Evolutionary conservation across 2,329 filamentous ascomycete genomes (phyloP).

Genomic region (Pleurostoma richardsiae): DNA sequence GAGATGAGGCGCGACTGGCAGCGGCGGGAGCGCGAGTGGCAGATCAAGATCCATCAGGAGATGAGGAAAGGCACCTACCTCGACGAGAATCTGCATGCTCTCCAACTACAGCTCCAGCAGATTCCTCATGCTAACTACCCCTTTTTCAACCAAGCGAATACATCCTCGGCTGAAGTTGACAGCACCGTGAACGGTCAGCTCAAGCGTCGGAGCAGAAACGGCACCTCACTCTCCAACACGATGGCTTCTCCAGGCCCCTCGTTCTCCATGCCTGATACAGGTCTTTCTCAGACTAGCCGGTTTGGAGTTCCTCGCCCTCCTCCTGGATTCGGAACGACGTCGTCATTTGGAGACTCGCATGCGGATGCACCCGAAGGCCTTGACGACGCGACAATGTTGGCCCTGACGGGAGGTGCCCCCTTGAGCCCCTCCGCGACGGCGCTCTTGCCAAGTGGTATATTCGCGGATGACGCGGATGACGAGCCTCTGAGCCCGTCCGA

Average conservation of each 20-base stretch:
- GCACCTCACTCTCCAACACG: slow-evolving; percentile 39
- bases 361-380: slow-evolving; percentile 36
- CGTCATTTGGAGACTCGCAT: slow-evolving; percentile 46
- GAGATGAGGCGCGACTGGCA: slow-evolving; percentile 54
- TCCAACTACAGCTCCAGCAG: slow-evolving; percentile 40
- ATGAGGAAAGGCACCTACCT: slow-evolving; percentile 40
- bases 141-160: slow-evolving; percentile 39
- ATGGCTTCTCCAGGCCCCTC: slow-evolving; percentile 34
- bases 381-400: slow-evolving; percentile 58
- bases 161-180: slow-evolving; percentile 43
- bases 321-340: slow-evolving; percentile 41
- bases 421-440: slow-evolving; percentile 74
- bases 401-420: slow-evolving; percentile 59
- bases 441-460: slow-evolving; percentile 64
- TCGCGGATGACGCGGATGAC: slow-evolving; percentile 55
- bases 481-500: slow-evolving; percentile 41
- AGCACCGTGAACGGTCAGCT: slow-evolving; percentile 29
- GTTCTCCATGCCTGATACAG: slow-evolving; percentile 23
- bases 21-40: slow-evolving; percentile 45
- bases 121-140: slow-evolving; percentile 22
- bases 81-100: slow-evolving; percentile 39
- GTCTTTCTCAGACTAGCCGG: slow-evolving; percentile 2
- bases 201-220: slow-evolving; percentile 42
- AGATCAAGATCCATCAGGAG: slow-evolving; percentile 41
- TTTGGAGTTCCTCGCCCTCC: slow-evolving; percentile 17